Evolutionary conservation across 108 stramenopile species (phyloP), one percentile per base, ranked within the genome.

Genomic region (Parietichytrium sp.): DNA sequence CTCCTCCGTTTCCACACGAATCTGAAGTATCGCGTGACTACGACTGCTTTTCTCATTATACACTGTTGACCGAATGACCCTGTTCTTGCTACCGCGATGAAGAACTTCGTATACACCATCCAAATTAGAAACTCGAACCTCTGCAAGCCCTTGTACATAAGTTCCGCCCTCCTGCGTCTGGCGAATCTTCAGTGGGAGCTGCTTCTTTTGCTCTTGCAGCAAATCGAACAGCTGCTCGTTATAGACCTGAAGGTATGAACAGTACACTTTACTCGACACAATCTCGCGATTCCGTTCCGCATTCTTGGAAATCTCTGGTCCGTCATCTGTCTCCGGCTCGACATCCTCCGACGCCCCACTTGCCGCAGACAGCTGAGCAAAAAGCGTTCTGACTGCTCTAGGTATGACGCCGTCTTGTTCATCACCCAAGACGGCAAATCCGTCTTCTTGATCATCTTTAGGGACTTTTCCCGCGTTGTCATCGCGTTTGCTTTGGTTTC

Each of bases 1-100:
- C 13, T 50, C 52, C 36, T 20, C 81, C 33, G 38, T 54, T 82
- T 93, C 90, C 47, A 85, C 25, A 20, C 49, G 47, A 31, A 85
- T 49, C 61, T 85, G 85, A 15, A 92, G 90, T 49, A 92, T 84
- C 12, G 90, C 88, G 79, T 92, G 91, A 4, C 86, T 87, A 8
- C 91, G 87, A 47, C 84, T 85, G 23, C 83, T 85, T 20, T 78
- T 53, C 27, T 89, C 88, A 79, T 92, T 92, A 81, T 85, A 87
- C 33, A 51, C 85, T 16, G 91, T 92, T 29, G 88, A 48, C 4
- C 85, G 83, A 20, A 89, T 82, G 25, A 54, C 80, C 4, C 91
- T 80, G 29, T 81, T 80, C 61, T 31, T 48, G 30, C 80, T 50
- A 10, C 91, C 91, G n/a, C 27, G 26, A n/a, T 47, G 38, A 33